Evolutionary conservation across 139 green algal species (phyloP).

Genomic region (Volvox africanus): DNA sequence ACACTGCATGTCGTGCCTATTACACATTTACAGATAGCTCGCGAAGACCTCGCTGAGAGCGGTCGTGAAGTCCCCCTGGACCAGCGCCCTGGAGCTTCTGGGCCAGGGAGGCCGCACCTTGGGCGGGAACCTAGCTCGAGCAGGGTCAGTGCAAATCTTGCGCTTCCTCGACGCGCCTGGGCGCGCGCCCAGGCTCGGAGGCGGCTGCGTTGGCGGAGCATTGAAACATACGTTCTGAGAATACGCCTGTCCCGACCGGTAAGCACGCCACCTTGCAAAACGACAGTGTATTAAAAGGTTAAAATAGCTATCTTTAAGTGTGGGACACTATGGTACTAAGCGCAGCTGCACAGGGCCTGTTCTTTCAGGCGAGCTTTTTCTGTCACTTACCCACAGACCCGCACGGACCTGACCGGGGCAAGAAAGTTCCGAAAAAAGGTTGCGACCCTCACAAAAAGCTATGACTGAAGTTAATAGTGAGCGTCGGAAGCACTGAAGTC

Average conservation of each 20-base stretch:
- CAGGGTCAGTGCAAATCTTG: neutral
- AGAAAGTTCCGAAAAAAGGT: neutral
- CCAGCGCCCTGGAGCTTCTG: neutral
- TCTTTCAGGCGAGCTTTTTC: neutral
- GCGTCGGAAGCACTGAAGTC: neutral
- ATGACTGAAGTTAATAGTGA: neutral
- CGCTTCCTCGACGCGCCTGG: slow-evolving; percentile 1
- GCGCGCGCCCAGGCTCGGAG: slow-evolving; percentile 7
- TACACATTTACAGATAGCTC: neutral
- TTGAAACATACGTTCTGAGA: neutral
- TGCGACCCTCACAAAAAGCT: neutral
- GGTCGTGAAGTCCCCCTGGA: no score
- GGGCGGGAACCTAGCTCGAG: neutral
- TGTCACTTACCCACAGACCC: neutral
- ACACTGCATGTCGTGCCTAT: neutral
- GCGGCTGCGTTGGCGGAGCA: neutral
- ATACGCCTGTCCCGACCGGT: neutral
- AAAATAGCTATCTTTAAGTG: neutral
- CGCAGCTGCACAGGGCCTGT: neutral
- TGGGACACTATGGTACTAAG: neutral
- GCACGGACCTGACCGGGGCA: neutral
- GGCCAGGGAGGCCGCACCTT: neutral
- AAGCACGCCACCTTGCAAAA: neutral
- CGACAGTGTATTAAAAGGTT: neutral
- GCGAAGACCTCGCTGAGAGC: no score